These are phyloP conservation scores for Sphagnum contortum DNA, from an alignment of 225 moss, liverwort and hornwort genomes.

Conservation along the genomic window DNA sequence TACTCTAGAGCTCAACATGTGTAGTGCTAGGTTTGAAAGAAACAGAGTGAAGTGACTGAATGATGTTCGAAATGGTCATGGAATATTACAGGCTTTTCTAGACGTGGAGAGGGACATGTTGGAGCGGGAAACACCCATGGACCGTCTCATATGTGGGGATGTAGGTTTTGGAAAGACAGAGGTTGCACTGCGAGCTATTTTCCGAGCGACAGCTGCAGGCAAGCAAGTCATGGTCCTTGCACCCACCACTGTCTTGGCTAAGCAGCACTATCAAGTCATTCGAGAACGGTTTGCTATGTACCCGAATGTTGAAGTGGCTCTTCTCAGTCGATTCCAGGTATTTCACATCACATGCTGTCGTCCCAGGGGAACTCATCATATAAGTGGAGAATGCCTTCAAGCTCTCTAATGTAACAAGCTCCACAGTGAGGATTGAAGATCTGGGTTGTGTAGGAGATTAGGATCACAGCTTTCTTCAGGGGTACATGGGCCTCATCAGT, in stretches of 20 bases:
- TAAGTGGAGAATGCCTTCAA: background rate
- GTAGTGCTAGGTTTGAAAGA: too few species aligned
- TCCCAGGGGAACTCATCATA: background rate
- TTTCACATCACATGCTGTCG: background rate
- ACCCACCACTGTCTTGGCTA: slow-evolving; percentile 81
- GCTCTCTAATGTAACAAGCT: too few species aligned
- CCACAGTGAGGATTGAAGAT: too few species aligned
- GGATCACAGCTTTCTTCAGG: too few species aligned
- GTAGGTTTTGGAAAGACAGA: slow-evolving; percentile 97
- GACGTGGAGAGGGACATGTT: slow-evolving; percentile 85
- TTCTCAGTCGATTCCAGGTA: slow-evolving; percentile 83
- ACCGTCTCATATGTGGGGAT: slow-evolving; percentile 84
- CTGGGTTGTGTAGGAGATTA: too few species aligned
- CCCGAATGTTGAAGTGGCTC: slow-evolving; percentile 52
- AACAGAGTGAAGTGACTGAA: too few species aligned
- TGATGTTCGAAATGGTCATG: too few species aligned
- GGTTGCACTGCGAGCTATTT: slow-evolving; percentile 75
- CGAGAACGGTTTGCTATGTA: slow-evolving; percentile 61
- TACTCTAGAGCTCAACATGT: too few species aligned
- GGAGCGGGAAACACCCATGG: slow-evolving; percentile 83
- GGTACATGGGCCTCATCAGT: too few species aligned
- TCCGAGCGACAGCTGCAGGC: slow-evolving; percentile 55
- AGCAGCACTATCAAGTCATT: slow-evolving; percentile 82
- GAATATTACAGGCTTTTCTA: slow-evolving; percentile 40
- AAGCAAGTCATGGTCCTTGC: slow-evolving; percentile 81